These are phyloP conservation scores for Avena sativa DNA, from an alignment of 176 grass and related monocot genomes.

Conservation along the genomic window DNA sequence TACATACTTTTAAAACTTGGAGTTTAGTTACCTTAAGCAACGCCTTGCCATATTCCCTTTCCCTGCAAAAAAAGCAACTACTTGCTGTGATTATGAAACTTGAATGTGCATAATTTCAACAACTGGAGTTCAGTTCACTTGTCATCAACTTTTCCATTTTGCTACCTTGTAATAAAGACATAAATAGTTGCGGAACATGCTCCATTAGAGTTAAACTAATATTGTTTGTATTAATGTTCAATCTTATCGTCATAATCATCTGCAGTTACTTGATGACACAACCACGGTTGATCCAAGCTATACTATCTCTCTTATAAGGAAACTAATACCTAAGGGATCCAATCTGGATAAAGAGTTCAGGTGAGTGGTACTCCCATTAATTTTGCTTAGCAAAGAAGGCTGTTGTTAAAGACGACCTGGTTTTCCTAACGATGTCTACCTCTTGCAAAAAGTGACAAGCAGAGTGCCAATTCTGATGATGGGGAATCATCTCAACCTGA, in stretches of 20 bases:
- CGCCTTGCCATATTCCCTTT: too few species aligned
- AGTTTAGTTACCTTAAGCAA: not conserved
- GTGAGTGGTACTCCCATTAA: constrained; percentile 10
- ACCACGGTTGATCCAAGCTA: constrained; percentile 96
- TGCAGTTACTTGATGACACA: constrained; percentile 64
- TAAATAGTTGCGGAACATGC: not conserved
- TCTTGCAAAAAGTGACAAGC: constrained; percentile 44
- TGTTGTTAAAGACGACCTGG: not conserved
- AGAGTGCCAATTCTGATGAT: constrained; percentile 42
- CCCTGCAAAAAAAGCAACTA: too few species aligned
- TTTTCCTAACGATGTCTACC: constrained; percentile 21
- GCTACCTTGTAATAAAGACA: not conserved
- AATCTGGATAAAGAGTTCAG: constrained; percentile 60
- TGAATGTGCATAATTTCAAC: not conserved
- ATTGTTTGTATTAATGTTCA: constrained; percentile 20
- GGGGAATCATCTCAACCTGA: constrained; percentile 28
- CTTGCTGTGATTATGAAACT: not conserved
- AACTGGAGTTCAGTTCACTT: not conserved
- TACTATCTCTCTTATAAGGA: constrained; percentile 84
- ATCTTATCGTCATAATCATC: constrained; percentile 18
- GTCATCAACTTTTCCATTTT: not conserved
- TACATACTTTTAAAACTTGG: not conserved
- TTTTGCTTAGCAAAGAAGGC: not conserved
- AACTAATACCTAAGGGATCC: constrained; percentile 66
- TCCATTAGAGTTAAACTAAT: not conserved